Evolutionary conservation across 1,139 yeast species (phyloP).

Genomic region (Geotrichum fermentans): DNA sequence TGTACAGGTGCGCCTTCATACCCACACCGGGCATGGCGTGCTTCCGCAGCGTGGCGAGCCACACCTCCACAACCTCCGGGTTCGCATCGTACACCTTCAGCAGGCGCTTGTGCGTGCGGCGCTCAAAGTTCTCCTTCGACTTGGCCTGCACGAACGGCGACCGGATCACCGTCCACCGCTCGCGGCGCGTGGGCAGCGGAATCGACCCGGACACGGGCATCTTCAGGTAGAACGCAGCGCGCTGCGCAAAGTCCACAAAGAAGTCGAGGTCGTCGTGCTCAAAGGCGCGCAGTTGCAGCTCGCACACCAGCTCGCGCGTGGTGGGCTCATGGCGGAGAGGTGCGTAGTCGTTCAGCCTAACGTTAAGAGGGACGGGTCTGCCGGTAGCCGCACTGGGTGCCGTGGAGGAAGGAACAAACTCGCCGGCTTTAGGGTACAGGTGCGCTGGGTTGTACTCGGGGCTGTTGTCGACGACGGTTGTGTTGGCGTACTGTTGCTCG

Average conservation of each 20-base stretch:
- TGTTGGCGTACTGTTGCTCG: constrained; percentile 6
- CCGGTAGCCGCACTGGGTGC: constrained; percentile 28
- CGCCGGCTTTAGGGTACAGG: constrained; percentile 28
- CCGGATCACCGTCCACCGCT: constrained; percentile 88
- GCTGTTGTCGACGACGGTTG: constrained; percentile 24
- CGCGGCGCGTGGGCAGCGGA: constrained; percentile 66
- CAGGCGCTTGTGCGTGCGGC: constrained; percentile 73
- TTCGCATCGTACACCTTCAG: constrained; percentile 79
- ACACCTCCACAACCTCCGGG: constrained; percentile 76
- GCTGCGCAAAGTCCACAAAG: constrained; percentile 76
- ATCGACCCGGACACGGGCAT: constrained; percentile 72
- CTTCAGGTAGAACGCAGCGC: constrained; percentile 87
- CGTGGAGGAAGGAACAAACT: constrained; percentile 28
- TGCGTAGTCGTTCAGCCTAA: constrained; percentile 73
- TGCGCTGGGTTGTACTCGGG: constrained; percentile 23
- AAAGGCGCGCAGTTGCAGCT: constrained; percentile 66
- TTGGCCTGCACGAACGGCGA: constrained; percentile 95
- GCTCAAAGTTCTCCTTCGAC: constrained; percentile 88
- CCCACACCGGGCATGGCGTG: constrained; percentile 79
- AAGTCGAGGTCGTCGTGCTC: constrained; percentile 66
- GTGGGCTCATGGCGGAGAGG: constrained; percentile 67
- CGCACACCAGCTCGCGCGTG: constrained; percentile 52
- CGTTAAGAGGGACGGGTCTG: constrained; percentile 74
- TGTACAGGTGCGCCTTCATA: constrained; percentile 65
- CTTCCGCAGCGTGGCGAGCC: constrained; percentile 75